Evolutionary conservation across 2,329 filamentous ascomycete species (phyloP), one percentile per base, ranked within the genome.

Genomic region (Akanthomyces muscarius): DNA sequence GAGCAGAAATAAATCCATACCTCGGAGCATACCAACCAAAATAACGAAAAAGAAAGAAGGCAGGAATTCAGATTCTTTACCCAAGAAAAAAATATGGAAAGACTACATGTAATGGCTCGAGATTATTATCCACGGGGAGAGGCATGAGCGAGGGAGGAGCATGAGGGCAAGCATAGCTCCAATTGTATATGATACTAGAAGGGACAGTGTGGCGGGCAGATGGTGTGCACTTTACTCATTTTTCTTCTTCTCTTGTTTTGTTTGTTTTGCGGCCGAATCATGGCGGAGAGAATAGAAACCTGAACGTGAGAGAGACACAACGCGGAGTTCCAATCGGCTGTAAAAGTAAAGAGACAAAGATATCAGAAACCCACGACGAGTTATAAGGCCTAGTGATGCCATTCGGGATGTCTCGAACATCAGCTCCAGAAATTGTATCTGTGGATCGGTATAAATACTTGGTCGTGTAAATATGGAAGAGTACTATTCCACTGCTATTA

Each of bases 1-100:
- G 84, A 87, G 75, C 75, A 81, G 73, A 77, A 78, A 80, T 56
- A 61, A 65, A 61, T 33, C 45, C 33, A 30, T 4, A 33, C 30
- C 21, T n/a, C n/a, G 30, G 47, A 62, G 36, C 28, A 51, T 36
- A 21, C 18, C 6, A 14, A 44, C 8, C 38, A 14, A 18, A 45
- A 38, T 11, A 28, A 44, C 36, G 48, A 44, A 45, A 53, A 54
- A 30, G 30, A 16, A 21, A n/a, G 13, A 33, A 52, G 33, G 33
- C 38, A 21, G 30, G 36, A 28, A 28, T n/a, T 36, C 6, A 44
- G 5, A 42, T 42, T 18, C 13, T 14, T 25, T n/a, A 28, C 41
- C 5, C 21, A 21, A 21, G 33, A 33, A 53, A 25, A 42, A 54
- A 30, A 30, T 6, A 51, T 18, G 18, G n/a, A 52, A 60, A 38